Evolutionary conservation across 352 stramenopile genomes (phyloP).

Genomic region (Aphanomyces invadans): DNA sequence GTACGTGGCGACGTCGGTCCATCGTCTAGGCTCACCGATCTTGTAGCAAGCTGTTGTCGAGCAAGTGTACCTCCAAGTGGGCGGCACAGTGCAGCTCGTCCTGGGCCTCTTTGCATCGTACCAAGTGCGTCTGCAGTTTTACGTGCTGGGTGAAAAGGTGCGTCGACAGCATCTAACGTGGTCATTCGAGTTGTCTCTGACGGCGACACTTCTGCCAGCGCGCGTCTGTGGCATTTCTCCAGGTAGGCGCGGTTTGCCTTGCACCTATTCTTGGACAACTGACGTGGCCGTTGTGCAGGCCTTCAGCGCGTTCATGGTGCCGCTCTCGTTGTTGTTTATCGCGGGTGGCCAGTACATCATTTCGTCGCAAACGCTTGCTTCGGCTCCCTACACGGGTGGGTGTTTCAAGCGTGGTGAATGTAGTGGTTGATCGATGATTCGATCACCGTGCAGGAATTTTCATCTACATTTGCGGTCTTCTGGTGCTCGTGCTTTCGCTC

Average conservation of each 20-base stretch:
- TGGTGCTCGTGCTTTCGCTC: constrained; percentile 49
- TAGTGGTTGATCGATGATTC: background rate
- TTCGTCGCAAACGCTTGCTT: constrained; percentile 49
- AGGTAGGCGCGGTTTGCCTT: constrained; percentile 27
- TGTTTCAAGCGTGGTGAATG: background rate
- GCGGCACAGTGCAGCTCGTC: constrained; percentile 34
- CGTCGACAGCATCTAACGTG: background rate
- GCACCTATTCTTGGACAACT: background rate
- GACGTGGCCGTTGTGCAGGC: constrained; percentile 29
- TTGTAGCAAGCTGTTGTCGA: constrained; percentile 36
- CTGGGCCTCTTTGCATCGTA: constrained; percentile 35
- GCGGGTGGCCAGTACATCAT: constrained; percentile 66
- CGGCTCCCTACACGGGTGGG: constrained; percentile 48
- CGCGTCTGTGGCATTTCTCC: constrained; percentile 47
- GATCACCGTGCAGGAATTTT: constrained; percentile 34
- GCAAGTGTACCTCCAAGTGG: constrained; percentile 34
- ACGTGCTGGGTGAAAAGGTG: constrained; percentile 41
- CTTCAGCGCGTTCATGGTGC: constrained; percentile 57
- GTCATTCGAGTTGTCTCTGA: background rate
- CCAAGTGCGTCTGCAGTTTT: constrained; percentile 38
- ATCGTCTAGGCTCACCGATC: background rate
- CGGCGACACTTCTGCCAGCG: constrained; percentile 17
- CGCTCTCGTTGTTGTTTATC: constrained; percentile 59
- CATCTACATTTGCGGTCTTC: constrained; percentile 44
- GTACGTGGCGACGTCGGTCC: background rate